A percentile compares a stretch with the other conserved stretches of the same genome.
These are phyloP conservation scores for Lentinula guzmanii DNA, from an alignment of 768 basidiomycete species.

Conservation along the genomic window DNA sequence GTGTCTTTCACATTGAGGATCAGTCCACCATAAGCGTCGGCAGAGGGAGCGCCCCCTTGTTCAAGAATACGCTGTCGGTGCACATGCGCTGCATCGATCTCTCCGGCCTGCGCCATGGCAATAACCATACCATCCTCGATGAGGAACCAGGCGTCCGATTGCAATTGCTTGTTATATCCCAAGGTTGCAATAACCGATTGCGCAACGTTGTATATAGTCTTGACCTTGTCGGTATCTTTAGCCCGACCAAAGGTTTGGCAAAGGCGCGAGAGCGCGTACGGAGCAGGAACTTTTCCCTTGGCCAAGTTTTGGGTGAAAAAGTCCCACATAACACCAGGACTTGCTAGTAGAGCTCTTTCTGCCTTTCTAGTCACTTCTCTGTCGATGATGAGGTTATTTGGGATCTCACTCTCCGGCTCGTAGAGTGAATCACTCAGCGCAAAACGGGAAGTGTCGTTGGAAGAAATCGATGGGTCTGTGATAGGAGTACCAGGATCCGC, in stretches of 20 bases:
- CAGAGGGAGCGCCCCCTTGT: slow-evolving; percentile 70
- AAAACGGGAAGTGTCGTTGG: neutral
- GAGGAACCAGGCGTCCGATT: slow-evolving; percentile 59
- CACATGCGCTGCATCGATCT: slow-evolving; percentile 72
- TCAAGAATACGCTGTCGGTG: slow-evolving; percentile 76
- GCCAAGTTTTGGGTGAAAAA: neutral
- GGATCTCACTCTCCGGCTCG: neutral
- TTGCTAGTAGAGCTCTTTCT: neutral
- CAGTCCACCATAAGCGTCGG: slow-evolving; percentile 90
- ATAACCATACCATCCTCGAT: slow-evolving; percentile 91
- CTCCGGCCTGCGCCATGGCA: slow-evolving; percentile 75
- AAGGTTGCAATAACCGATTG: slow-evolving; percentile 52
- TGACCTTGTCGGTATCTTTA: slow-evolving; percentile 54
- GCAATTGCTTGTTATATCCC: slow-evolving; percentile 37
- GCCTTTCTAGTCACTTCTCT: neutral
- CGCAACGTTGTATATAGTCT: slow-evolving; percentile 59
- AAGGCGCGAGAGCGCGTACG: slow-evolving; percentile 50
- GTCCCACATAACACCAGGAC: neutral
- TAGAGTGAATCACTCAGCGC: neutral
- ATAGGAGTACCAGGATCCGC: neutral
- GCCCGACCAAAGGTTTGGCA: slow-evolving; percentile 65
- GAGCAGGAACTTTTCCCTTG: slow-evolving; percentile 33
- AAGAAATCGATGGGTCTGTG: neutral
- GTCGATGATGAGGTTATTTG: neutral
- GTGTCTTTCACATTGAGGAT: slow-evolving; percentile 88